Conservation (phyloP, 345 rosid genomes). For the Bruguiera sexangula region DNA sequence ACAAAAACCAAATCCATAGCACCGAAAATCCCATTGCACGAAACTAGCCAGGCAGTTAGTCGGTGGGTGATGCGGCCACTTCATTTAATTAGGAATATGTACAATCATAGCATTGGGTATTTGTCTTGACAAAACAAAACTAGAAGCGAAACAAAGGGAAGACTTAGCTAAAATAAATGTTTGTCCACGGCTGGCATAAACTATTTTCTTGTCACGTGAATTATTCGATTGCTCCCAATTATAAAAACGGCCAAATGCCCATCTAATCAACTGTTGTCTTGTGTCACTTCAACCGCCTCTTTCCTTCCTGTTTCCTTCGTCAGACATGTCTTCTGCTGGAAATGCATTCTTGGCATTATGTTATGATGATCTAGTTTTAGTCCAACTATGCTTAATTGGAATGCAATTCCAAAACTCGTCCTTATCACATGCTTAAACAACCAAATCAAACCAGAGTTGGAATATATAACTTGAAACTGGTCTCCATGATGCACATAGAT, state of each 20-base stretch:
- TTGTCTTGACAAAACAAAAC: constrained; percentile 3
- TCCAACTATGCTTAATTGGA: constrained; percentile 7
- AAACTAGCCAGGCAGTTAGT: not conserved
- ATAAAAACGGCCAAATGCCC: not conserved
- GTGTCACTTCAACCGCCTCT: not conserved
- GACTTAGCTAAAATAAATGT: too few species aligned
- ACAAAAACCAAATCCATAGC: too few species aligned
- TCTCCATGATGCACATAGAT: too few species aligned
- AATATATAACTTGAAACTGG: not conserved
- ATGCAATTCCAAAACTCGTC: not conserved
- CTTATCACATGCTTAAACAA: not conserved
- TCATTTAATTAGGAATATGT: not conserved
- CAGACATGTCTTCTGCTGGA: constrained; percentile 31
- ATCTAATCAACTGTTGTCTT: not conserved
- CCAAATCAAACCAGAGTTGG: constrained; percentile 3
- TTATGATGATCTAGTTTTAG: too few species aligned
- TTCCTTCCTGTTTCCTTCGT: constrained; percentile 22
- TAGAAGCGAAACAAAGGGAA: not conserved
- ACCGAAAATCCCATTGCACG: too few species aligned
- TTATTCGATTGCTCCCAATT: not conserved
- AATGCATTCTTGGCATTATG: not conserved
- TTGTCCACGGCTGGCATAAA: not conserved
- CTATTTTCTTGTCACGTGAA: not conserved
- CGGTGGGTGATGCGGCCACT: constrained; percentile 22
- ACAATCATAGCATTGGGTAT: not conserved